Percentiles rank a stretch among this genome's conserved stretches.
These are phyloP conservation scores for Pisolithus microcarpus DNA, from an alignment of 768 basidiomycete species.

Conservation along the genomic window DNA sequence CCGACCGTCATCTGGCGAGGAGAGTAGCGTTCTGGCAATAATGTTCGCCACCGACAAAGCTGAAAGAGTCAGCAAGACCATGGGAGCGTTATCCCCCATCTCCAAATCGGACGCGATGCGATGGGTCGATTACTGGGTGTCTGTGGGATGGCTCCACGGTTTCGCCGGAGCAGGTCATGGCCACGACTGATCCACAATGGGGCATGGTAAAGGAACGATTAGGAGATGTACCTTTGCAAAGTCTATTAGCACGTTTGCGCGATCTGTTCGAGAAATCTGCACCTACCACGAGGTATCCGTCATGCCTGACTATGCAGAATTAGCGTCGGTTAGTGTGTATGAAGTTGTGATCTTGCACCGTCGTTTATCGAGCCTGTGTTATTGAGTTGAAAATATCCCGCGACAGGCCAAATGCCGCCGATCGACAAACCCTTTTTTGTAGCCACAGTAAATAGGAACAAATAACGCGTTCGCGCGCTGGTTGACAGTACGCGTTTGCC, in stretches of 20 bases:
- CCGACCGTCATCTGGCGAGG: not conserved
- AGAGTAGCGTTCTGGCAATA: not conserved
- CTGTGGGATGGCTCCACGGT: conserved; percentile 16
- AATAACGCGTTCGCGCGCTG: conserved; percentile 21
- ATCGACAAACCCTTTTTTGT: not conserved
- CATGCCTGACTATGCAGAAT: not conserved
- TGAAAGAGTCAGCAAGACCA: conserved; percentile 26
- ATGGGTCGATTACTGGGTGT: conserved; percentile 38
- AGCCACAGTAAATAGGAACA: conserved; percentile 6
- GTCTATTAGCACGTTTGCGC: not conserved
- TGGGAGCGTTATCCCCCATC: conserved; percentile 24
- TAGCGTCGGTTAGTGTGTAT: not conserved
- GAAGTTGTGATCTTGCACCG: too few relatives aligned
- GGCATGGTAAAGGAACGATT: not conserved
- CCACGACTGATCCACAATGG: not conserved
- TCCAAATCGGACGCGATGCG: conserved; percentile 17
- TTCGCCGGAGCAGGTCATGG: not conserved
- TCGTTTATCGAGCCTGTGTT: too few relatives aligned
- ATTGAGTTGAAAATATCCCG: too few relatives aligned
- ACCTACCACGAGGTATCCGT: not conserved
- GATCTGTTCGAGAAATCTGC: not conserved
- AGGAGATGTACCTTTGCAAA: not conserved
- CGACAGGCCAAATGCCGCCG: too few relatives aligned
- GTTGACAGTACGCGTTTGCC: not conserved
- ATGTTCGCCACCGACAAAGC: conserved; percentile 24